Evolutionary conservation across 768 basidiomycete species (phyloP), one percentile per base, ranked within the genome.

Genomic region (Naematelia aurantialba): DNA sequence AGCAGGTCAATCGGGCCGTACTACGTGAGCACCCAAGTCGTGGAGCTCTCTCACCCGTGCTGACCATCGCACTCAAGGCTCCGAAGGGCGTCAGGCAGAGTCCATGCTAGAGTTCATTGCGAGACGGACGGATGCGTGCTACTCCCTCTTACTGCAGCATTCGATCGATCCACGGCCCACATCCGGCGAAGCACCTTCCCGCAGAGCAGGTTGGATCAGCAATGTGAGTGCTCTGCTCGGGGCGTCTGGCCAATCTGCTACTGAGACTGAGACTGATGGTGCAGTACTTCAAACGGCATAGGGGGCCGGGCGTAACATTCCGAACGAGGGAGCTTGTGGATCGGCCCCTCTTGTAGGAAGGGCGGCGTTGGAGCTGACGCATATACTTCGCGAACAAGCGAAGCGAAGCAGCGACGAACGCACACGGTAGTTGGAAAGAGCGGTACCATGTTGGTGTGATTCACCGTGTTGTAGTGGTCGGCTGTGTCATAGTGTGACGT

Each of bases 1-100:
- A 90, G 58, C 89, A 92, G 78, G 85, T 98, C 44, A 88, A 93
- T 64, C 81, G 84, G 45, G 92, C 91, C 14, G 88, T 96, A 48
- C 77, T 96, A 12, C 80, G 92, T 92, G 67, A 73, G 89, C 81
- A 1, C n/a, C n/a, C 21, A 25, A 27, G n/a, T 14, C 12, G 13
- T 12, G 53, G 45, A 34, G 49, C 45, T 47, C n/a, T 26, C 50
- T 27, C 44, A 24, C 12, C 25, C 8, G 3, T 2, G 44, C 52
- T 55, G 50, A 55, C 39, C 19, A 19, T 55, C 17, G 24, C 10
- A 5, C 25, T 29, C 45, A 44, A 70, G 69, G 48, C 26, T 61
- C 59, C 19, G 49, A 63, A 58, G 60, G 60, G 8, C 47, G 30
- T 46, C 25, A 53, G 4, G 52, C 59, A 3, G 47, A 61, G 50